Evolutionary conservation across 2,329 filamentous ascomycete species (phyloP), one percentile per base, ranked within the genome.

Genomic region (Curvularia sp.): DNA sequence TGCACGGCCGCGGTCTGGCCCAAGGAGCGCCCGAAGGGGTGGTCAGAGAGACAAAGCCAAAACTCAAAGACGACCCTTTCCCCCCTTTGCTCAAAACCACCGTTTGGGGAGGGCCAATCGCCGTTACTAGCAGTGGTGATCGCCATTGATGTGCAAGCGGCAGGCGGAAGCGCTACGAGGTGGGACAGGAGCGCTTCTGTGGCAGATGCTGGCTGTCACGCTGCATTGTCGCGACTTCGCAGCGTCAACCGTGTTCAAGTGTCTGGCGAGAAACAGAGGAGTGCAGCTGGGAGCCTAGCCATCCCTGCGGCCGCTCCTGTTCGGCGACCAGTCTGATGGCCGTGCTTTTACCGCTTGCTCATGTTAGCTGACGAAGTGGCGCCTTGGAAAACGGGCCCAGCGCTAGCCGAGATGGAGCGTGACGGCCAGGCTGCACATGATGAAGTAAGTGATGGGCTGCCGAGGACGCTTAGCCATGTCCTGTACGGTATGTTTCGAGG

Each of bases 1-100:
- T 56, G 71, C 73, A 74, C 73, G 64, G 70, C 65, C 69, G 53
- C 51, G 73, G 71, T 75, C 74, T 76, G 69, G 74, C 72, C 74
- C 65, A 58, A 57, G 49, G 55, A 55, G 57, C 46, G 57, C 66
- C 64, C 59, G 71, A 59, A 60, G 43, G 25, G n/a, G 43, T 46
- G 25, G 43, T 28, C 43, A 46, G 43, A 71, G 63, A 70, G 68
- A 74, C 71, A 70, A 75, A 74, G 72, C 61, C 59, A 53, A 52
- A 59, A 50, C 51, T 60, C 58, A 70, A 66, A 67, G 65, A 67
- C 55, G 58, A 45, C 48, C 55, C 57, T 65, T 51, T 59, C 25
- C 51, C 64, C 46, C 50, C 49, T 66, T 61, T 49, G 63, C 60
- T 52, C 64, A 66, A 59, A 55, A 57, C 68, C 63, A 64, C 66